A percentile compares a stretch with the other conserved stretches of the same genome.
Evolutionary conservation across 108 stramenopile species (phyloP).

Genomic region (Conticribra guillardii): DNA sequence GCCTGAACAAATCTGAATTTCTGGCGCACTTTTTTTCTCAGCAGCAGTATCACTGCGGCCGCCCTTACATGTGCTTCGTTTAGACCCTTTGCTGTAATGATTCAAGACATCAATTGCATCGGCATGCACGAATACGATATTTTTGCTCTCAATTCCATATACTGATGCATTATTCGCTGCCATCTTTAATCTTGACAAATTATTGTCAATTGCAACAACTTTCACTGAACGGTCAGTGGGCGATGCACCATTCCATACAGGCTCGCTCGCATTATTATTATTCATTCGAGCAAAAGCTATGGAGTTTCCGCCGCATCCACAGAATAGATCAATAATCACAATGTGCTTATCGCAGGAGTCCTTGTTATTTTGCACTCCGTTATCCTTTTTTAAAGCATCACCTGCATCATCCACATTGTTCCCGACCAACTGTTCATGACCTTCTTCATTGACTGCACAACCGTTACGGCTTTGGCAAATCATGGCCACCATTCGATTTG

Average conservation of each 20-base stretch:
- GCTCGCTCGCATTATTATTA: not conserved
- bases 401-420: no score
- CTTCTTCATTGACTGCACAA: no score
- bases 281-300: constrained; percentile 69
- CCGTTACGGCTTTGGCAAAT: constrained; percentile 3
- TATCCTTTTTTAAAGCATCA: no score
- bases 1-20: constrained; percentile 20
- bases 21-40: constrained; percentile 4
- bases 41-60: constrained; percentile 2
- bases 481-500: constrained; percentile 37
- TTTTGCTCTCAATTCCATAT: constrained; percentile 58
- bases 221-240: constrained; percentile 69
- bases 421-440: no score
- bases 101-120: constrained; percentile 62
- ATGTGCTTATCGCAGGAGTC: no score
- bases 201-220: constrained; percentile 65
- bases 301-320: constrained; percentile 87
- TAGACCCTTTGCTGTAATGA: constrained; percentile 12
- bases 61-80: not conserved
- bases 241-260: no score
- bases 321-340: constrained; percentile 79
- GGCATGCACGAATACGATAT: constrained; percentile 72
- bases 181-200: constrained; percentile 60
- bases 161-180: constrained; percentile 74
- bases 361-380: no score